These are phyloP conservation scores for Exophiala sp. DNA, from an alignment of 2,329 filamentous ascomycete genomes.

Conservation along the genomic window DNA sequence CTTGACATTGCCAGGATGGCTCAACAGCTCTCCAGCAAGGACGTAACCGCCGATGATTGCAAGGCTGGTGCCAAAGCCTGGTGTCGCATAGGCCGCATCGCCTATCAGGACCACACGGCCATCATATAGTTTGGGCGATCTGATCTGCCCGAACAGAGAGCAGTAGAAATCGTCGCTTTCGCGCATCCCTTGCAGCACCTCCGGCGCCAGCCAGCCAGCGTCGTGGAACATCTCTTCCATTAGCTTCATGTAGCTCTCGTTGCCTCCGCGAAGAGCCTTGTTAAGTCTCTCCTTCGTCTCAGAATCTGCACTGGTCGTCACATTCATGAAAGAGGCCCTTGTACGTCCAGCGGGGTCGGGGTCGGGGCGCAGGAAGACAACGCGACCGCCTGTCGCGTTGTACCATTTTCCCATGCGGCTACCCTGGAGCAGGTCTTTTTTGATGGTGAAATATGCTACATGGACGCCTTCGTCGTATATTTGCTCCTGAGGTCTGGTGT, in stretches of 20 bases:
- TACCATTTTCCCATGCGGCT: background rate
- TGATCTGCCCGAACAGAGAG: background rate
- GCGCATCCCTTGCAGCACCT: background rate
- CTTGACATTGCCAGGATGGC: background rate
- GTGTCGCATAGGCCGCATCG: background rate
- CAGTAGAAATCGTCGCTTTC: slow-evolving; percentile 3
- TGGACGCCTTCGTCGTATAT: background rate
- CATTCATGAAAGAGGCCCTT: background rate
- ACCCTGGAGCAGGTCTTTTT: background rate
- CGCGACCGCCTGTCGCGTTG: background rate
- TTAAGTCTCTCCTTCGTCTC: background rate
- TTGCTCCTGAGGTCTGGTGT: background rate
- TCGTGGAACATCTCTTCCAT: background rate
- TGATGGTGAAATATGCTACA: background rate
- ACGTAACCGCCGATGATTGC: background rate
- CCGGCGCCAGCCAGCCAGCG: background rate
- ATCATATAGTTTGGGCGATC: background rate
- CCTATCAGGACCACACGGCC: background rate
- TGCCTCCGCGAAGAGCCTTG: background rate
- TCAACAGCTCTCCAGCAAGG: slow-evolving; percentile 2
- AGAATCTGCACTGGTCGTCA: background rate
- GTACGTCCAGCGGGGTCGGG: background rate
- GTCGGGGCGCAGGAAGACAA: background rate
- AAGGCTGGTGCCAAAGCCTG: background rate
- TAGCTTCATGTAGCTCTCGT: background rate